phyloP scores from a whole-genome alignment of 768 basidiomycete species.

The Pleurotus platypus region DNA sequence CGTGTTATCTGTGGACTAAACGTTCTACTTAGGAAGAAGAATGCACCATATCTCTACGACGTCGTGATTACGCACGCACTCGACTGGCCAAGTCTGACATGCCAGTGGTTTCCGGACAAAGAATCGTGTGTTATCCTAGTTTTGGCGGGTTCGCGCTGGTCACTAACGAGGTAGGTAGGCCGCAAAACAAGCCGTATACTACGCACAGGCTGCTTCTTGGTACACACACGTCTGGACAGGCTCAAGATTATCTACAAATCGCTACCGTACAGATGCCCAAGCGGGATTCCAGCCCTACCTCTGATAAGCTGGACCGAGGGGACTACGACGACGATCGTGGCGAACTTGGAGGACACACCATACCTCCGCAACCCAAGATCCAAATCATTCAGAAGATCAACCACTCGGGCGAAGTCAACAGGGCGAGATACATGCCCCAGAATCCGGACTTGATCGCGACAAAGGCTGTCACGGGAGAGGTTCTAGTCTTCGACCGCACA shows the following conservation, averaged over 20 bases:
- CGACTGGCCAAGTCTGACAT: constrained; percentile 97
- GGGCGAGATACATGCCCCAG: constrained; percentile 98
- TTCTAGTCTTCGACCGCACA: constrained; percentile 93
- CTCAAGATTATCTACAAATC: constrained; percentile 93
- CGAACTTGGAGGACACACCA: constrained; percentile 89
- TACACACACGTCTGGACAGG: constrained; percentile 94
- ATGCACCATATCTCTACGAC: constrained; percentile 97
- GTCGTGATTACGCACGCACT: constrained; percentile 95
- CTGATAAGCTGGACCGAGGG: constrained; percentile 73
- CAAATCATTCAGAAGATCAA: constrained; percentile 93
- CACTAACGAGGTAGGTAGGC: constrained; percentile 42
- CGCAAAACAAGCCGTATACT: constrained; percentile 90
- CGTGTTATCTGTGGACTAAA: background rate
- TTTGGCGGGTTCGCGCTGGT: background rate
- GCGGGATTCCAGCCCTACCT: constrained; percentile 60
- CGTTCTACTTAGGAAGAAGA: constrained; percentile 74
- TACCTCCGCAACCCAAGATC: constrained; percentile 82
- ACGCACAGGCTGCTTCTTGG: constrained; percentile 92
- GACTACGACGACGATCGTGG: constrained; percentile 92
- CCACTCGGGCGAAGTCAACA: constrained; percentile 93
- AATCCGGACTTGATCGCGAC: constrained; percentile 97
- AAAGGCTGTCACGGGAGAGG: constrained; percentile 87
- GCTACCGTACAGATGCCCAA: constrained; percentile 93
- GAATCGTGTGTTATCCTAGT: constrained; percentile 62
- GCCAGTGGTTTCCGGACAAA: constrained; percentile 98